These are phyloP conservation scores for Oenanthe javanica DNA, from an alignment of 140 eudicot genomes.

Conservation along the genomic window DNA sequence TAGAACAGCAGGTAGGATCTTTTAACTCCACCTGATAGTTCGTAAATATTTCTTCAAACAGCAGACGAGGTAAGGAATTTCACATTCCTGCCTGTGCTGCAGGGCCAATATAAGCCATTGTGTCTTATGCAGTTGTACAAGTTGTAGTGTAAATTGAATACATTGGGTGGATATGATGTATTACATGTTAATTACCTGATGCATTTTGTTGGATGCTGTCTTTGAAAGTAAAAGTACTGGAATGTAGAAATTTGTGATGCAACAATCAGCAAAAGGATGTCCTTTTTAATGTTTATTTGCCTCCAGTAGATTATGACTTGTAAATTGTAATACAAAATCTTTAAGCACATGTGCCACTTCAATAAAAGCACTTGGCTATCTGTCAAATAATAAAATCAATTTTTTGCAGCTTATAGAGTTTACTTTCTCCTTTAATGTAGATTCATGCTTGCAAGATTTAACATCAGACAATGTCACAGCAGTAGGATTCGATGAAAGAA, in stretches of 20 bases:
- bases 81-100: not conserved
- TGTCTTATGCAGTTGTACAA: not conserved
- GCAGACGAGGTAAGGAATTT: not conserved
- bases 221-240: not conserved
- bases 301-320: not conserved
- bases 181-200: not conserved
- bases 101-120: not conserved
- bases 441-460: constrained; percentile 30
- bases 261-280: not conserved
- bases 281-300: not conserved
- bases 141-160: not conserved
- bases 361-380: not conserved
- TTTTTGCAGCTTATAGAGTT: not conserved
- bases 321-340: not conserved
- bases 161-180: not conserved
- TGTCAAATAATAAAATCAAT: not conserved
- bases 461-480: constrained; percentile 53
- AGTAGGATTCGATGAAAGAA: constrained; percentile 91
- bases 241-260: not conserved
- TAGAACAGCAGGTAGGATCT: not conserved
- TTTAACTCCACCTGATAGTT: not conserved
- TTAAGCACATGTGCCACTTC: not conserved
- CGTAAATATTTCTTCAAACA: not conserved
- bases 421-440: constrained; percentile 38
- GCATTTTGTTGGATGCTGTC: not conserved